A percentile compares a stretch with the other conserved stretches of the same genome.
These are phyloP conservation scores for Chimonanthus praecox DNA, from an alignment of 164 flowering plant genomes.

Conservation along the genomic window DNA sequence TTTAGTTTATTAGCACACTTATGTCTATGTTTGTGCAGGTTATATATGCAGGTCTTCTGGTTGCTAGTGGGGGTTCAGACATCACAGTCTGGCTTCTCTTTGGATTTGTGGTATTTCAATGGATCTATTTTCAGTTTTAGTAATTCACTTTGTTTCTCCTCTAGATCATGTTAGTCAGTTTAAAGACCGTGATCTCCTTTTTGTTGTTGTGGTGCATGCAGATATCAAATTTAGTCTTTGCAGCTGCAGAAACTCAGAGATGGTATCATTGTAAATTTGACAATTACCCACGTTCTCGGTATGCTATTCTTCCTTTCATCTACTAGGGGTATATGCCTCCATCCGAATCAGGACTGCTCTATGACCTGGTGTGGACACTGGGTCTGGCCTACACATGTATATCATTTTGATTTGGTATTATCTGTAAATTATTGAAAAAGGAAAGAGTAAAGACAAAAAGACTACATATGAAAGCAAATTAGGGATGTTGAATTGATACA, in stretches of 20 bases:
- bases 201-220: conserved; percentile 35
- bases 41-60: conserved; percentile 67
- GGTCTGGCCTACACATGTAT: neutral
- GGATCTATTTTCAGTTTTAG: neutral
- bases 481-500: neutral
- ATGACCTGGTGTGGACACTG: neutral
- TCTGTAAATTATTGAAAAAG: neutral
- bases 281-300: conserved; percentile 58
- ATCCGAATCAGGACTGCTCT: neutral
- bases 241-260: conserved; percentile 77
- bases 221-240: conserved; percentile 68
- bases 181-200: neutral
- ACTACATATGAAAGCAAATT: neutral
- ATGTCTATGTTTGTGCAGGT: conserved; percentile 35
- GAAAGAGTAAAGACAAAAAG: no score
- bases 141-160: neutral
- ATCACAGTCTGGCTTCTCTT: conserved; percentile 69
- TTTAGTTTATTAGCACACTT: neutral
- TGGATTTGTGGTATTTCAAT: conserved; percentile 63
- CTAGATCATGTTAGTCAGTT: neutral
- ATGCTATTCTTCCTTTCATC: conserved; percentile 61
- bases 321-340: conserved; percentile 24
- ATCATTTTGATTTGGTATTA: neutral
- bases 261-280: conserved; percentile 82
- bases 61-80: conserved; percentile 81